Evolutionary conservation across 2,329 filamentous ascomycete species (phyloP), one percentile per base, ranked within the genome.

Genomic region (Claviceps africana): DNA sequence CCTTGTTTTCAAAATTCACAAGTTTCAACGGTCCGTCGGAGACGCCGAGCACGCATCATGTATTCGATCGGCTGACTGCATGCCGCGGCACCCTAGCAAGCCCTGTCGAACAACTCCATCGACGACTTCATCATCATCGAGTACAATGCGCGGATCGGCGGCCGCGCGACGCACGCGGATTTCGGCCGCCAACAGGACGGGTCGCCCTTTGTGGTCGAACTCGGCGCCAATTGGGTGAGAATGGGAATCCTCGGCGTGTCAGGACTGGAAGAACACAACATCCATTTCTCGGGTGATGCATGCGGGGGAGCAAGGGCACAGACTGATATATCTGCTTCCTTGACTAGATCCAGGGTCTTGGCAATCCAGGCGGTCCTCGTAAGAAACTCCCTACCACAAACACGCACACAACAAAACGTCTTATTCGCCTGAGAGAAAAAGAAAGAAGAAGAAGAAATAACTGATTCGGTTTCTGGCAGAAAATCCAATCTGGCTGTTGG

Each of bases 61-160:
- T 15, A 17, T 21, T 31, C 19, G 4, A 9, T 10, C 17, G 15
- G 21, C 47, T 50, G 19, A 51, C 25, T 13, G 25, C 15, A 22
- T 35, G 10, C 30, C 9, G 4, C 17, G 3, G 33, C 33, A 9
- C 21, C 40, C 15, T 8, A 58, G 59, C 79, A 85, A 71, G 73
- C 81, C 3, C 63, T 86, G 6, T 65, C 71, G 4, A 82, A 85
- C 51, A 72, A 74, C 2, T 83, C 79, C 0, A 67, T 85, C 6
- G 66, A 71, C 0, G 81, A 86, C 54, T 85, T 86, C 54, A 51
- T 85, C 8, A 80, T 86, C 47, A 63, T 86, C 2, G 82, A 86
- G 55, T 78, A 80, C 54, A 79, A 81, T 13, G 69, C 75, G 54
- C 71, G 75, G 13, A 75, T 86, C 53, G 82, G 83, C 1, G 83